These are phyloP conservation scores for Zygosaccharomyces gambellarensis DNA, from an alignment of 805 yeast genomes.

Conservation along the genomic window DNA sequence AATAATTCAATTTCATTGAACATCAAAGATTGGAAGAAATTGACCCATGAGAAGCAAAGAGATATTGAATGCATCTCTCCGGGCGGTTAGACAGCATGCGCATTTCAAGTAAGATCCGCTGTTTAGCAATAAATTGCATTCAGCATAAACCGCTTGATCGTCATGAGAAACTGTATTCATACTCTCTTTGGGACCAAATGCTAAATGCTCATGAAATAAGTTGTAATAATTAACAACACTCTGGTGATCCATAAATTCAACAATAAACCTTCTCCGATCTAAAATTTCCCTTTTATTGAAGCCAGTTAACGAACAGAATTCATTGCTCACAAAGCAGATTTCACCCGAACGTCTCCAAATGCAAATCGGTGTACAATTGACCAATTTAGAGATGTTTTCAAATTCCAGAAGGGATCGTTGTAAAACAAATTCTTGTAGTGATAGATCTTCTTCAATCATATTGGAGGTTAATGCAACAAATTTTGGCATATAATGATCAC, in stretches of 20 bases:
- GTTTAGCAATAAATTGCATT: conserved; percentile 38
- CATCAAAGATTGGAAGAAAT: conserved; percentile 58
- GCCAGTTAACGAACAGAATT: conserved; percentile 65
- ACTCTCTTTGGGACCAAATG: conserved; percentile 41
- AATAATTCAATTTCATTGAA: conserved; percentile 6
- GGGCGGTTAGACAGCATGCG: conserved; percentile 81
- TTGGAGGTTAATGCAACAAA: conserved; percentile 73
- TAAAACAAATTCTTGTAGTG: conserved; percentile 55
- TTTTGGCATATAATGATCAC: conserved; percentile 59
- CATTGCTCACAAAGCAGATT: conserved; percentile 72
- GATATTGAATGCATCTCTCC: conserved; percentile 75
- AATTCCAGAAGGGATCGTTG: conserved; percentile 55
- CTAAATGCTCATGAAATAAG: conserved; percentile 57
- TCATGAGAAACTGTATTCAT: conserved; percentile 9
- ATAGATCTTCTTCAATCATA: conserved; percentile 63
- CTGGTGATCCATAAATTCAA: conserved; percentile 79
- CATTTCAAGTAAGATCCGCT: conserved; percentile 47
- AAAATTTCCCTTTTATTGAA: conserved; percentile 54
- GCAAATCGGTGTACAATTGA: conserved; percentile 70
- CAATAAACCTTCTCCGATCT: conserved; percentile 59
- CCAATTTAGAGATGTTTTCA: conserved; percentile 42
- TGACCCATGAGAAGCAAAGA: conserved; percentile 84
- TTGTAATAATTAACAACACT: conserved; percentile 68
- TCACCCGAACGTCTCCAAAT: conserved; percentile 88
- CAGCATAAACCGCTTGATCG: conserved; percentile 28